phyloP scores from a whole-genome alignment of 176 grass and related monocot genomes.

The Thalia dealbata region DNA sequence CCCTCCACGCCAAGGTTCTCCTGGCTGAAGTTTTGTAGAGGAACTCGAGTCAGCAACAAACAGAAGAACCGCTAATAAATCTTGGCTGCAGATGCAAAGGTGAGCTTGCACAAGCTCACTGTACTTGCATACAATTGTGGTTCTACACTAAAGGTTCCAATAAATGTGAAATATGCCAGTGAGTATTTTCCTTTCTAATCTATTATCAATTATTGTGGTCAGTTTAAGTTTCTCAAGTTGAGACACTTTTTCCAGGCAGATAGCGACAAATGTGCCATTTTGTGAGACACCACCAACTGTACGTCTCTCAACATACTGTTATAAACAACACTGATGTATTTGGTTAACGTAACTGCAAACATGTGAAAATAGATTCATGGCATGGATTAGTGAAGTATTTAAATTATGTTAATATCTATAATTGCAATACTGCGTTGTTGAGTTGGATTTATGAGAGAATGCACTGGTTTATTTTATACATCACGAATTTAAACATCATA shows the following conservation, averaged over 20 bases:
- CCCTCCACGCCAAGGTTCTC: too few species aligned
- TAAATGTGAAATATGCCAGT: conserved; percentile 99
- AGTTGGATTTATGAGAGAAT: too few species aligned
- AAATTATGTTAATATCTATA: not conserved
- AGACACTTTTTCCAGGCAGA: conserved; percentile 46
- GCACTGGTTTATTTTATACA: too few species aligned
- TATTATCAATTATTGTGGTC: not conserved
- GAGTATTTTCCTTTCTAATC: conserved; percentile 29
- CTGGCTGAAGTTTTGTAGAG: too few species aligned
- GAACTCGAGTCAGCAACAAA: conserved; percentile 72
- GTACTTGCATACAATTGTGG: conserved; percentile 72
- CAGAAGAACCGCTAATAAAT: conserved; percentile 73
- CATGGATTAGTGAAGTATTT: not conserved
- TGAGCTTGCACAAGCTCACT: conserved; percentile 78
- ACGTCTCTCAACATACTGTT: conserved; percentile 19
- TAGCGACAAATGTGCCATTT: conserved; percentile 73
- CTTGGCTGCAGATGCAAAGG: conserved; percentile 88
- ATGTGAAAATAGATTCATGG: too few species aligned
- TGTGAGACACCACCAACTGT: conserved; percentile 77
- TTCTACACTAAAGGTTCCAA: conserved; percentile 80
- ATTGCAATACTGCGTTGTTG: not conserved
- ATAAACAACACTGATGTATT: not conserved
- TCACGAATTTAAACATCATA: too few species aligned
- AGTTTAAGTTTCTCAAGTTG: conserved; percentile 13
- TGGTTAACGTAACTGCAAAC: not conserved